phyloP scores from a whole-genome alignment of 1,284 basidiomycete species.

The Cryptococcus sp. region DNA sequence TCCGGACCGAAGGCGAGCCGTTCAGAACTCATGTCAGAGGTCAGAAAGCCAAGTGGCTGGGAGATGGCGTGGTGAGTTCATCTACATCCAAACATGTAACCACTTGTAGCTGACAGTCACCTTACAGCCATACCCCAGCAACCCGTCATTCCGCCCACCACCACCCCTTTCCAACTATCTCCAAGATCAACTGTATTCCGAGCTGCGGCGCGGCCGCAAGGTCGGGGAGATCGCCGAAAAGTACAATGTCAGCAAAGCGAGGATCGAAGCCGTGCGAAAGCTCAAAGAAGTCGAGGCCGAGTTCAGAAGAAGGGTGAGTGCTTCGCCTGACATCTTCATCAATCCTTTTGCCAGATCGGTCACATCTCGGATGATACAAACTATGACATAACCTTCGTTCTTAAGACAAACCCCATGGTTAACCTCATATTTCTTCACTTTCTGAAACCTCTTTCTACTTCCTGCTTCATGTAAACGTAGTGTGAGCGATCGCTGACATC shows the following conservation, averaged over 20 bases:
- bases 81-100: background rate
- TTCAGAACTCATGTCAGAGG: conserved; percentile 28
- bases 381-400: conserved; percentile 55
- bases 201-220: conserved; percentile 28
- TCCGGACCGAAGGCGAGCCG: conserved; percentile 27
- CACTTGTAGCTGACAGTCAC: conserved; percentile 8
- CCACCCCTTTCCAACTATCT: conserved; percentile 49
- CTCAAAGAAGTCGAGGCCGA: conserved; percentile 50
- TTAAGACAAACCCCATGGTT: conserved; percentile 52
- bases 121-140: conserved; percentile 46
- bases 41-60: conserved; percentile 48
- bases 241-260: conserved; percentile 48
- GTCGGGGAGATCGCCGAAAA: conserved; percentile 40
- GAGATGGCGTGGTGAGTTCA: conserved; percentile 41
- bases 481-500: conserved; percentile 22
- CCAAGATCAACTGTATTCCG: conserved; percentile 37
- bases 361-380: conserved; percentile 45
- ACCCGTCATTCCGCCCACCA: conserved; percentile 52
- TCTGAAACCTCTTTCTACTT: conserved; percentile 37
- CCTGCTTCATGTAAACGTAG: background rate
- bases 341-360: background rate
- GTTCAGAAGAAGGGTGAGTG: conserved; percentile 49
- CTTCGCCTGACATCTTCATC: background rate
- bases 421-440: conserved; percentile 54
- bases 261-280: conserved; percentile 49